Percentiles rank a stretch among this genome's conserved stretches.
Evolutionary conservation across 2,329 filamentous ascomycete genomes (phyloP).

Genomic region (Kalaharituber pfeilii): DNA sequence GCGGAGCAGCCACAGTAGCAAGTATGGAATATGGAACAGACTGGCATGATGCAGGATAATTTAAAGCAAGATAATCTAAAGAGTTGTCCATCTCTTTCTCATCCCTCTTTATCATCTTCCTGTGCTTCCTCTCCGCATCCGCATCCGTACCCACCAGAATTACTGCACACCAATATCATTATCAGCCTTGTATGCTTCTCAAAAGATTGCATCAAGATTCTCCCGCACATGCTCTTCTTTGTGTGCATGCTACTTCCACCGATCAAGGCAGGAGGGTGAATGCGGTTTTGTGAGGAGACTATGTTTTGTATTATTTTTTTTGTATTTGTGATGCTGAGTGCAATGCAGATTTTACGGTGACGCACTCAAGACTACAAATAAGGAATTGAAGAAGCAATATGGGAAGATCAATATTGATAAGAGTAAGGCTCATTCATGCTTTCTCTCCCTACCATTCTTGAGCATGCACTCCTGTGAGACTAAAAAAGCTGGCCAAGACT

Average conservation of each 20-base stretch:
- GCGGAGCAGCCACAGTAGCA: slow-evolving; percentile 82
- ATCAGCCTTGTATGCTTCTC: neutral
- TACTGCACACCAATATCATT: neutral
- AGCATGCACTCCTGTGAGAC: too few relatives aligned
- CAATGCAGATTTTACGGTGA: slow-evolving; percentile 65
- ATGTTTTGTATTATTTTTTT: neutral
- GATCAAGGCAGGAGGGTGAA: slow-evolving; percentile 1
- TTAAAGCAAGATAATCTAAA: too few relatives aligned
- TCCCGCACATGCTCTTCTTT: neutral
- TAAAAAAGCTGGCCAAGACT: slow-evolving; percentile 2
- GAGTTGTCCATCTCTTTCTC: slow-evolving; percentile 13
- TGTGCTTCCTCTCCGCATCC: slow-evolving; percentile 8
- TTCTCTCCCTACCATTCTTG: too few relatives aligned
- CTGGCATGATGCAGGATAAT: slow-evolving; percentile 96
- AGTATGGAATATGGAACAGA: slow-evolving; percentile 98
- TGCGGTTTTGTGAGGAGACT: slow-evolving; percentile 1
- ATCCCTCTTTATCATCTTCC: slow-evolving; percentile 3
- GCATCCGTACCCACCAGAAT: neutral
- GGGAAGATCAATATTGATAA: slow-evolving; percentile 95
- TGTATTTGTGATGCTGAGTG: neutral
- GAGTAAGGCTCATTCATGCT: slow-evolving; percentile 35
- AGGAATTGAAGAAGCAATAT: slow-evolving; percentile 81
- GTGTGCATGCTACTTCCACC: slow-evolving; percentile 5
- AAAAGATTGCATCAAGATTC: too few relatives aligned
- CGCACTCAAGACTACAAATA: slow-evolving; percentile 92